Evolutionary conservation across 352 stramenopile genomes (phyloP), one percentile per base, ranked within the genome.

Genomic region (Blastocystis sp.): DNA sequence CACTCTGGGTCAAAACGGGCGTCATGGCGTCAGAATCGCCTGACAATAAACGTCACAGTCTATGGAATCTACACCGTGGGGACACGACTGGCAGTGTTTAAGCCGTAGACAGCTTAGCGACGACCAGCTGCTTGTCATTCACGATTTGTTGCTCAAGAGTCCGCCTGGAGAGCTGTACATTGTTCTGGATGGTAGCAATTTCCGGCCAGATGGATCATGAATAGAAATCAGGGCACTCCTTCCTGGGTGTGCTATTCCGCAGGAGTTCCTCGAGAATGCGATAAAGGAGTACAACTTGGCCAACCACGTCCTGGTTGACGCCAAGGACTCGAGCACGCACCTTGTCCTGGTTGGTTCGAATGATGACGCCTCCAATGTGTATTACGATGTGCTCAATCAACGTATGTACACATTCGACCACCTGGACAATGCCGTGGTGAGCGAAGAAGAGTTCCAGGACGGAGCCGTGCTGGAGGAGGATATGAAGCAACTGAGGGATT

Each of bases 221-320:
- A 59, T 84, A 84, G 74, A 84, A 69, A 56, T 84, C 14, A 84
- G 69, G 28, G 74, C 67, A 69, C 56, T 84, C 19, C 60, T 84
- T 14, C 38, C 38, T n/a, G 74, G 60, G 11, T 21, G 38, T 21
- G 74, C 41, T 48, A 48, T 84, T 52, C 74, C 74, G 17, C 23
- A 53, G 52, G 41, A 38, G 1, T 64, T 64, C 52, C 19, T 84
- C 2, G 38, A 69, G 10, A 64, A 53, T 19, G 23, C 56, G n/a
- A 28, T 84, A 53, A 66, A 67, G 38, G 74, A 84, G 56, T 84
- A 84, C 40, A 84, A 84, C 53, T 45, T 84, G 48, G 53, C 53
- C 19, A 9, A 84, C 74, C 65, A 84, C 60, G 74, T 84, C 2
- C 74, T 84, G 19, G 74, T 70, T 2, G 74, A 84, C 48, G 56